Evolutionary conservation across 192 early-diverging fungal genomes (phyloP), one percentile per base, ranked within the genome.

Genomic region (Backusella liffmaniae): DNA sequence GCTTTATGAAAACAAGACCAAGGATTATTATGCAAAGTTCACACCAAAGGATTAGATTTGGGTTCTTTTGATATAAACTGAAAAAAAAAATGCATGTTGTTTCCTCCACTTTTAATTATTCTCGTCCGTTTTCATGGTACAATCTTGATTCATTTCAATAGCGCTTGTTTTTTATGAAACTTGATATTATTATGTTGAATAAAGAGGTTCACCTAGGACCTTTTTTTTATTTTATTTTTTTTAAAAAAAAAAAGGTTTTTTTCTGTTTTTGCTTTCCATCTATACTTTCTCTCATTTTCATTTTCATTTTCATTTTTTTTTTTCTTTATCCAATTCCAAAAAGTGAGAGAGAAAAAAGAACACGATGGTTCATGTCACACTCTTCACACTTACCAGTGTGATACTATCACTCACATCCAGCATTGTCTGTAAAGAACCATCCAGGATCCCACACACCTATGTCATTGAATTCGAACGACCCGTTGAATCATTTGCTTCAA

Each of bases 21-120:
- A 93, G 67, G 93, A 94, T 77, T 89, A 86, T 5, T 94, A 94
- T 77, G 72, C 91, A 67, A 94, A 93, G 79, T 94, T 94, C 80
- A 78, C 87, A 32, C 82, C 91, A 16, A 85, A 77, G 41, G 81
- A 83, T 37, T 79, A 71, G 46, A n/a, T 30, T 34, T 32, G 10
- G 10, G 10, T 10, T 39, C 37, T 8, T 39, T 39, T 39, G 37
- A 39, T 39, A 12, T 39, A 39, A 39, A 32, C 32, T 32, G 37
- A 37, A 37, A 37, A 37, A 8, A 37, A 37, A 32, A 32, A n/a
- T n/a, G 32, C 32, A 32, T 32, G 32, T 29, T 62, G n/a, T 8
- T 26, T 62, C 56, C 3, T 62, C 12, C 21, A 23, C 23, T 62
- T 32, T 66, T 10, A 32, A 32, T 34, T 35, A 35, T 16, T 34